A percentile compares a stretch with the other conserved stretches of the same genome.
Conservation (phyloP, 768 basidiomycete species). For the Lactifluus subvellereus region DNA sequence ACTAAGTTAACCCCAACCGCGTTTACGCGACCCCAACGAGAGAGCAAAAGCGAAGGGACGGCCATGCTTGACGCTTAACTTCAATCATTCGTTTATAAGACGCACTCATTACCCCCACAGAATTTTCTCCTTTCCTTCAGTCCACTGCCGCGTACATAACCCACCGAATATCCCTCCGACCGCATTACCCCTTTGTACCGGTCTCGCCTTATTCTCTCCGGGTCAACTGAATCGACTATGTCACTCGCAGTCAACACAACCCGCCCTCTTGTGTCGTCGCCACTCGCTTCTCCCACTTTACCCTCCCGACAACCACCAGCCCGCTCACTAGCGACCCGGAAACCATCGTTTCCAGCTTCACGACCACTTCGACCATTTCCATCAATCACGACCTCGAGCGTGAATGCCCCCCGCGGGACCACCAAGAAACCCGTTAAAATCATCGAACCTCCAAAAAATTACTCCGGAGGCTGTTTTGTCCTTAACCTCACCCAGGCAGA, state of each 20-base stretch:
- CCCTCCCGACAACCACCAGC: slow-evolving; percentile 23
- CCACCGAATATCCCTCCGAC: neutral
- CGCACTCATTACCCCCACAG: slow-evolving; percentile 9
- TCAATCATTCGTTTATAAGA: slow-evolving; percentile 12
- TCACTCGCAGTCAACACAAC: slow-evolving; percentile 49
- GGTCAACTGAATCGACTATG: slow-evolving; percentile 30
- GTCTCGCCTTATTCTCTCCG: slow-evolving; percentile 34
- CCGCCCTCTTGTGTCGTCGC: slow-evolving; percentile 24
- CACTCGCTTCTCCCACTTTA: slow-evolving; percentile 18
- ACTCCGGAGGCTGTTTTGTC: slow-evolving; percentile 56
- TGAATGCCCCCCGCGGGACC: slow-evolving; percentile 1
- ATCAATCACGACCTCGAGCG: slow-evolving; percentile 41
- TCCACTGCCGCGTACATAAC: neutral
- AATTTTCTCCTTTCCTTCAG: neutral
- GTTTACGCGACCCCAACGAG: slow-evolving; percentile 11
- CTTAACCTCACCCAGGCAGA: slow-evolving; percentile 82
- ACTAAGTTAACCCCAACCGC: slow-evolving; percentile 6
- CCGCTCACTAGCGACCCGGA: slow-evolving; percentile 30
- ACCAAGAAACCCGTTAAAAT: slow-evolving; percentile 58
- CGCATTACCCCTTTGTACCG: neutral
- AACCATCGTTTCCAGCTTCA: slow-evolving; percentile 55
- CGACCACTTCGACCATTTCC: slow-evolving; percentile 77
- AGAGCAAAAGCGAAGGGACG: too few species aligned
- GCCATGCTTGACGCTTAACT: neutral
- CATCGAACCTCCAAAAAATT: slow-evolving; percentile 73